Conservation (phyloP, 352 stramenopile genomes). For the Phytopythium ostracodes region DNA sequence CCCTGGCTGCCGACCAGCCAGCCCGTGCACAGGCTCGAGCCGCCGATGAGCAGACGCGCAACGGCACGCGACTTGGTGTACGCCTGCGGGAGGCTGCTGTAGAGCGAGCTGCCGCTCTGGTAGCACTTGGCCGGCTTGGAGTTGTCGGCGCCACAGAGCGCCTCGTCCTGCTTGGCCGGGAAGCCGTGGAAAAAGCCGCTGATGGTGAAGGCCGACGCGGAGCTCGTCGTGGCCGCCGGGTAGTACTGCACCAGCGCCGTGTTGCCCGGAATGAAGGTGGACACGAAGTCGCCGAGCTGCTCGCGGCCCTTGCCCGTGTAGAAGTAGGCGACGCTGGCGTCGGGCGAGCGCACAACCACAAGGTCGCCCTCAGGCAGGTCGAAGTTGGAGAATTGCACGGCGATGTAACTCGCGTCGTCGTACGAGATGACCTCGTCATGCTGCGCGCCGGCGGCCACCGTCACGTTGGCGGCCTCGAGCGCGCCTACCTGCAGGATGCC, state of each 20-base stretch:
- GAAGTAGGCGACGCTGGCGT: conserved; percentile 17
- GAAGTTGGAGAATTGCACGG: conserved; percentile 29
- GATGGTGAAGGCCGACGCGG: conserved; percentile 16
- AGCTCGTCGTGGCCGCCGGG: conserved; percentile 29
- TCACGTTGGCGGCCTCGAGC: conserved; percentile 15
- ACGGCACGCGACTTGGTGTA: conserved; percentile 18
- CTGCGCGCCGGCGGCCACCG: conserved; percentile 5
- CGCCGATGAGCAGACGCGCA: conserved; percentile 25
- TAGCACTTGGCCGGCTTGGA: conserved; percentile 26
- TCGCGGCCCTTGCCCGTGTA: conserved; percentile 15
- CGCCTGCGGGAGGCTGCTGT: conserved; percentile 8
- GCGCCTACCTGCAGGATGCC: conserved; percentile 19
- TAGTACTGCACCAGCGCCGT: conserved; percentile 45
- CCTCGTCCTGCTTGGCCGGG: conserved; percentile 12
- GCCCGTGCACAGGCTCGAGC: conserved; percentile 22
- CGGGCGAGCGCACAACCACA: conserved; percentile 28
- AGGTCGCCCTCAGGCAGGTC: conserved; percentile 30
- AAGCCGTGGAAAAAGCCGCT: conserved; percentile 16
- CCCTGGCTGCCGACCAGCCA: conserved; percentile 62
- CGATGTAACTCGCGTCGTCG: conserved; percentile 25
- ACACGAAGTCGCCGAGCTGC: conserved; percentile 14
- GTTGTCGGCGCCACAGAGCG: conserved; percentile 28
- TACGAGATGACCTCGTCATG: conserved; percentile 19
- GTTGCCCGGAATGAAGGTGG: conserved; percentile 23
- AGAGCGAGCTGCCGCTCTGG: conserved; percentile 10